These are phyloP conservation scores for Piper longum DNA, from an alignment of 164 flowering plant species.

Conservation along the genomic window DNA sequence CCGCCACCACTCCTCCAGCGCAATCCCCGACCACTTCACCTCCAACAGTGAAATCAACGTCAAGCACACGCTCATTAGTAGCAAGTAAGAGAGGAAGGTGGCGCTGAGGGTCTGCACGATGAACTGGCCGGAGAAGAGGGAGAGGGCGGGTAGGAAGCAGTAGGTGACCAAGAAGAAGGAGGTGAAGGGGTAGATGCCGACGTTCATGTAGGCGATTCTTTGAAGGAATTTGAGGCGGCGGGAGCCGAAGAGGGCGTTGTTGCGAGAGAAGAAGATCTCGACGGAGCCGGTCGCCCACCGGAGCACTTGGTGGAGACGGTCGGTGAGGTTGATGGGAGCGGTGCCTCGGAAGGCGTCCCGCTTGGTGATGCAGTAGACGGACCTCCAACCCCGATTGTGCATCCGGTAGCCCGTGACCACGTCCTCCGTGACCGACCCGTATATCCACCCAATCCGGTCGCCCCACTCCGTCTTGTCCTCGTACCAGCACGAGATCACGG, in stretches of 20 bases:
- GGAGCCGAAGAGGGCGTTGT: conserved; percentile 54
- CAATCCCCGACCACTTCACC: conserved; percentile 64
- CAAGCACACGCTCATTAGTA: conserved; percentile 41
- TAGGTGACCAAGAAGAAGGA: conserved; percentile 64
- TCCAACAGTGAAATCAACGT: conserved; percentile 45
- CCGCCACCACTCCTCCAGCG: conserved; percentile 69
- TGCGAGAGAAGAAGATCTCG: conserved; percentile 67
- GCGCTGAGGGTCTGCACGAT: conserved; percentile 43
- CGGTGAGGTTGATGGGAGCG: conserved; percentile 70
- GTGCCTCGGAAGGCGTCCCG: conserved; percentile 72
- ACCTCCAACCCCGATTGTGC: conserved; percentile 85
- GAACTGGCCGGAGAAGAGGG: conserved; percentile 61
- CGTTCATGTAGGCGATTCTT: conserved; percentile 58
- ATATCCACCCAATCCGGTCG: conserved; percentile 66
- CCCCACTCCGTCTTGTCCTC: conserved; percentile 88
- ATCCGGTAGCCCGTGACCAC: conserved; percentile 69
- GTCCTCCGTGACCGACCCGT: conserved; percentile 71
- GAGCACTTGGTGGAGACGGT: conserved; percentile 67
- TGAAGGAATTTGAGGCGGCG: conserved; percentile 55
- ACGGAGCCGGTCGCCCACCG: conserved; percentile 86
- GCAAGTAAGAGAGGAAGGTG: conserved; percentile 58
- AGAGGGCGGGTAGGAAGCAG: conserved; percentile 76
- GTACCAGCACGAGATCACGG: conserved; percentile 88
- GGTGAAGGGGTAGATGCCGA: conserved; percentile 74
- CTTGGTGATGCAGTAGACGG: conserved; percentile 63